Base-by-base conservation (phyloP, 495 filamentous ascomycete genomes). In the Hypoxylon crocopeplum region DNA sequence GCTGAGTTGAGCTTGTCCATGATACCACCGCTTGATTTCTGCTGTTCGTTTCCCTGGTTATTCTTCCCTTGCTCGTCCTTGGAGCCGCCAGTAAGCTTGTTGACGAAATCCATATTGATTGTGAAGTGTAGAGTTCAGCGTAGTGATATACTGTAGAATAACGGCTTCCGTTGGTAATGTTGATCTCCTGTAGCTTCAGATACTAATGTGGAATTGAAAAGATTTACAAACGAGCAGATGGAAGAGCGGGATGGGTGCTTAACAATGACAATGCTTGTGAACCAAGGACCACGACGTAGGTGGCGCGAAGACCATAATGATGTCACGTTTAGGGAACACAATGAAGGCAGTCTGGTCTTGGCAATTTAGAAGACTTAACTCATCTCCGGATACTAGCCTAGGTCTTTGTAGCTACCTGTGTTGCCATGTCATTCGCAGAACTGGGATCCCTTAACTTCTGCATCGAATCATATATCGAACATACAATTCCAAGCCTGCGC, bases 1-100 rank as follows among this genome's bases (percentile, higher is more conserved):
- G 82, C 73, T 22, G 68, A 47, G 71, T 90, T 86, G 22, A 89
- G 32, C 66, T 87, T 85, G 51, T 80, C 79, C 44, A 86, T 61
- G 66, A 87, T 72, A 49, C 80, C 74, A 25, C 79, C 79, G 22
- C 65, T 45, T 0, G 62, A 39, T 13, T 64, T 38, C 34, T 61
- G 29, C 46, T 69, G 56, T 13, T 59, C 49, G n/a, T 15, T 38
- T 21, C 50, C 46, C 48, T 47, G 50, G 27, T 64, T 50, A 32
- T 62, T 42, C 5, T 58, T 39, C 16, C 61, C 61, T 25, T 44
- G 21, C 10, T 64, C 44, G 10, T 50, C 46, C 7, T 67, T 59
- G 34, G 58, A 46, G 13, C 62, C 61, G 20, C 53, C 59, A 30
- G 68, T 45, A 40, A 75, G 10, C 62, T 75, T 77, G 45, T 72